These are phyloP conservation scores for Rosa chinensis DNA, from an alignment of 306 rosid species.

Conservation along the genomic window DNA sequence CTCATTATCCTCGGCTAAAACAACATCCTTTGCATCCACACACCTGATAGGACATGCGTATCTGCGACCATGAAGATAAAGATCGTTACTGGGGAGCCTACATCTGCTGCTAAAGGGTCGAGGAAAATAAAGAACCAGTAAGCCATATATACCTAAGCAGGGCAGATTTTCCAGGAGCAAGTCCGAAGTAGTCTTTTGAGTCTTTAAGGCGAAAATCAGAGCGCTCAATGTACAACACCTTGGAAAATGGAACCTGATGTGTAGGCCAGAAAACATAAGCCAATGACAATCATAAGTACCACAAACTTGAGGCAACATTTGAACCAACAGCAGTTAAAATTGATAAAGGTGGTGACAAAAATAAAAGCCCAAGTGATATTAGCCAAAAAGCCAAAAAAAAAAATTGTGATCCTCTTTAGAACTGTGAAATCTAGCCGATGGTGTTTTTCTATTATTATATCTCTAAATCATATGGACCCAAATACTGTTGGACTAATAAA, in stretches of 20 bases:
- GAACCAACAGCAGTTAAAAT: not conserved
- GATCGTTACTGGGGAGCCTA: slow-evolving; percentile 4
- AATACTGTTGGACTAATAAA: not conserved
- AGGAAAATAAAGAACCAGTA: slow-evolving; percentile 13
- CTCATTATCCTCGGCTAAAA: slow-evolving; percentile 78
- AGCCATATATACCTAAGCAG: slow-evolving; percentile 62
- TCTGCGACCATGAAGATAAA: slow-evolving; percentile 40
- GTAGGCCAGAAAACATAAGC: slow-evolving; percentile 3
- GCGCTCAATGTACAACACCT: slow-evolving; percentile 68
- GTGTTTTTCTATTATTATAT: not conserved
- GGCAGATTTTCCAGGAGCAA: slow-evolving; percentile 96
- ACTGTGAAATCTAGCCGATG: not conserved
- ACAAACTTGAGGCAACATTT: not conserved
- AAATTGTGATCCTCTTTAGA: not conserved
- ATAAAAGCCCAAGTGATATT: not conserved
- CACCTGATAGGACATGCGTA: slow-evolving; percentile 96
- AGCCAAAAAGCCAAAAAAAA: not conserved
- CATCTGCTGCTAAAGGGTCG: slow-evolving; percentile 9
- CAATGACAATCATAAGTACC: not conserved
- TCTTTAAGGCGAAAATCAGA: slow-evolving; percentile 91
- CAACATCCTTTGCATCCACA: slow-evolving; percentile 40
- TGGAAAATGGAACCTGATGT: slow-evolving; percentile 78
- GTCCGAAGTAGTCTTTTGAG: slow-evolving; percentile 93
- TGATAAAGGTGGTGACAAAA: not conserved
- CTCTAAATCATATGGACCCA: not conserved